Percentiles rank a stretch among this genome's conserved stretches.
These are phyloP conservation scores for Vachellia pachyceras DNA, from an alignment of 306 rosid species.

Conservation along the genomic window DNA sequence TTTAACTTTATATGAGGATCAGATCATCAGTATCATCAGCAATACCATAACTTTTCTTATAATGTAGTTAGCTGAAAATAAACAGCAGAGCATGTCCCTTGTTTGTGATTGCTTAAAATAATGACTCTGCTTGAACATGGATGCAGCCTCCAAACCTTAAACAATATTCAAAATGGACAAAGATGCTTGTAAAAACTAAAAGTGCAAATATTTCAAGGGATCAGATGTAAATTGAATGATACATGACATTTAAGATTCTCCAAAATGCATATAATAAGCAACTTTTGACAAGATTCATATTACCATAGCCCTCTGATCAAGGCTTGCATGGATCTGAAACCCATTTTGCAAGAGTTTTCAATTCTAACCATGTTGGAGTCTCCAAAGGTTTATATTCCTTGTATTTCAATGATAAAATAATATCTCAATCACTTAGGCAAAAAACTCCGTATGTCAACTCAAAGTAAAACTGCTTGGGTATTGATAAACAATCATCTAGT, in stretches of 20 bases:
- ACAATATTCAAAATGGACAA: not conserved
- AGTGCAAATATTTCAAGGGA: conserved; percentile 11
- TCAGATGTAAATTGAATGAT: not conserved
- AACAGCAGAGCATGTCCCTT: not conserved
- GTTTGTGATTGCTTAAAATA: not conserved
- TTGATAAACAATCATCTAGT: not conserved
- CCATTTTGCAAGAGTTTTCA: conserved; percentile 12
- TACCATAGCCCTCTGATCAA: not conserved
- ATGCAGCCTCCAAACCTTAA: conserved; percentile 16
- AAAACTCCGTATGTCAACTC: conserved; percentile 28
- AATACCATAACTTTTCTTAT: not conserved
- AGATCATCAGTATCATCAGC: not conserved
- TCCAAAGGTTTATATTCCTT: not conserved
- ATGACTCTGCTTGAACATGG: not conserved
- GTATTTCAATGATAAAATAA: conserved; percentile 3
- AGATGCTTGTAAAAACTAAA: conserved; percentile 12
- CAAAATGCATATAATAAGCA: conserved; percentile 11
- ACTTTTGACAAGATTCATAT: conserved; percentile 9
- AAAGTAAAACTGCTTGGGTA: conserved; percentile 7
- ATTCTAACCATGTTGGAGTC: conserved; percentile 10
- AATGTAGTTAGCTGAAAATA: not conserved
- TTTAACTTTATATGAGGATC: not conserved
- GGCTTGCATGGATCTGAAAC: not conserved
- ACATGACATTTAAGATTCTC: conserved; percentile 4
- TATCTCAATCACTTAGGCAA: conserved; percentile 17